Conservation (phyloP, 2,329 filamentous ascomycete genomes). For the Fusarium nelsonii region DNA sequence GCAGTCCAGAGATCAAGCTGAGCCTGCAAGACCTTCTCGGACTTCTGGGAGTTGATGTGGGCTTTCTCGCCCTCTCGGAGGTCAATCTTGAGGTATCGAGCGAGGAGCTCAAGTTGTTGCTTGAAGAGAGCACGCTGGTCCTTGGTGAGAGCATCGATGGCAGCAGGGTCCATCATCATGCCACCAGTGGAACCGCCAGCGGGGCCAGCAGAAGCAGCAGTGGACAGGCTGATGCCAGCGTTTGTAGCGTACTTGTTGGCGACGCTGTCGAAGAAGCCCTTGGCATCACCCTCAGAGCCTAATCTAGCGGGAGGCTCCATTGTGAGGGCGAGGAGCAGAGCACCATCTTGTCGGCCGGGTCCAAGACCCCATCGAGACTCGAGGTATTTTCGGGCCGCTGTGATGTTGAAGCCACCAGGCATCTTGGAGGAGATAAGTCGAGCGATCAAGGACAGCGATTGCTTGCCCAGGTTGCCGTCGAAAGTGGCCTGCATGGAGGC, state of each 20-base stretch:
- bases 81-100: constrained; percentile 96
- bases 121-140: constrained; percentile 97
- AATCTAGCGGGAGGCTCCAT: constrained; percentile 92
- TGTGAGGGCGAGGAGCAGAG: constrained; percentile 87
- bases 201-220: constrained; percentile 78
- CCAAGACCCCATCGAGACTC: constrained; percentile 94
- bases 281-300: constrained; percentile 89
- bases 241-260: constrained; percentile 89
- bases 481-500: constrained; percentile 98
- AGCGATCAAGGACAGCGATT: constrained; percentile 91
- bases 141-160: constrained; percentile 95
- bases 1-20: constrained; percentile 95
- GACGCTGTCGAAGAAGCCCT: constrained; percentile 89
- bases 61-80: constrained; percentile 97
- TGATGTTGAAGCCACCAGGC: constrained; percentile 99
- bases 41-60: constrained; percentile 85
- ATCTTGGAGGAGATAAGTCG: constrained; percentile 98
- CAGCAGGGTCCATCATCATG: constrained; percentile 99
- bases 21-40: constrained; percentile 86
- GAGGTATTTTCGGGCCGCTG: constrained; percentile 91
- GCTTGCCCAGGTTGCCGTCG: constrained; percentile 97
- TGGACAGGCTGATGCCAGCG: constrained; percentile 85
- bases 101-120: constrained; percentile 95
- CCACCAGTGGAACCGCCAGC: constrained; percentile 78
- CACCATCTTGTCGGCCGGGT: constrained; percentile 89